Conservation (phyloP, 805 yeast species). For the Wickerhamiella vanderwaltii region DNA sequence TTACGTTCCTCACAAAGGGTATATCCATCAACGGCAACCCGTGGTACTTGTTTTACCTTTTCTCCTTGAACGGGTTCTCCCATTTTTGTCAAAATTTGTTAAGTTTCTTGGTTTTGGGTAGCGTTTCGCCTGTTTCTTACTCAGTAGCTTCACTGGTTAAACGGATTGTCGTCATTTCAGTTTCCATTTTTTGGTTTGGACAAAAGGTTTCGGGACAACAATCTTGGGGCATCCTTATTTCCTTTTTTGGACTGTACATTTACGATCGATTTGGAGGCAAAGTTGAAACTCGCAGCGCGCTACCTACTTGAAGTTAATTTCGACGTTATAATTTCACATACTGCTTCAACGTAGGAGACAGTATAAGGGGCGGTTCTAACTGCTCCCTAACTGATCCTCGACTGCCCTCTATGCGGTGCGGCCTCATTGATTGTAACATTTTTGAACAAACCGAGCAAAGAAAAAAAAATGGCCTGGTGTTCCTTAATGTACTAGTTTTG, state of each 20-base stretch:
- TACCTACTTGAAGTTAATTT: constrained; percentile 3
- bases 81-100: constrained; percentile 72
- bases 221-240: constrained; percentile 32
- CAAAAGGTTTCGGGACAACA: constrained; percentile 30
- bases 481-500: no score
- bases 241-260: constrained; percentile 32
- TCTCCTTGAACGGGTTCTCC: constrained; percentile 56
- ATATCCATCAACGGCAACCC: constrained; percentile 16
- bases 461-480: no score
- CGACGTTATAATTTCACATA: no score
- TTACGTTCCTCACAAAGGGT: constrained; percentile 16
- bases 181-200: constrained; percentile 58
- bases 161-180: constrained; percentile 70
- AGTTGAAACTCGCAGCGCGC: constrained; percentile 1
- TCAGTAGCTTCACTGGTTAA: constrained; percentile 81
- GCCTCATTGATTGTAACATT: no score
- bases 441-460: no score
- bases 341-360: no score
- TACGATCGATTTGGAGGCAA: constrained; percentile 33
- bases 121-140: constrained; percentile 72
- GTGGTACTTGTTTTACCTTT: constrained; percentile 32
- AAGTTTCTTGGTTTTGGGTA: constrained; percentile 69
- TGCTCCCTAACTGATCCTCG: no score
- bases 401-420: no score
- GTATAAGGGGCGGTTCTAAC: no score